Base-by-base conservation (phyloP, 1,284 basidiomycete species). In the Trichosporon coremiiforme region DNA sequence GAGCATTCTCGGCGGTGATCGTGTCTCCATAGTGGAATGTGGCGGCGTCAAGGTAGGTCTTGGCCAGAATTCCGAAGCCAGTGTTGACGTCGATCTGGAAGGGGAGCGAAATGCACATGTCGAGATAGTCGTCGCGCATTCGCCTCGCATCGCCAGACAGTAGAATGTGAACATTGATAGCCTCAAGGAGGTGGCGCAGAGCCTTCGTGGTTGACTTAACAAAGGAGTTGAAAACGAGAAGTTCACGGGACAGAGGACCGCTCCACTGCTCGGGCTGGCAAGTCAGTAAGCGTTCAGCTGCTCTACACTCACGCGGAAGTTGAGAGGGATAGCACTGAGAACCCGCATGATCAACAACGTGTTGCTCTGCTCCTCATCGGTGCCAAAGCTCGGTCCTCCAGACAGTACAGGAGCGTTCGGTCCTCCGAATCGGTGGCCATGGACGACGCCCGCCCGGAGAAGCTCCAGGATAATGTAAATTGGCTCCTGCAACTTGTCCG, bases 401-500 rank as follows among this genome's bases (percentile, higher is more conserved):
- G 92, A 94, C 80, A 95, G 94, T 0, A 90, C 89, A 36, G 90
- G 87, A 0, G 73, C 77, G 29, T 75, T 70, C 2, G 71, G 68
- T n/a, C 89, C 89, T 62, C 92, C 92, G 90, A 94, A 98, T 69
- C 92, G 85, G 77, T 95, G 90, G 0, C 93, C 94, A 80, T 99
- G 95, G 86, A 99, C 91, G 13, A 97, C 95, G 0, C 94, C 94
- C 12, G 95, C 94, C 75, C 96, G 88, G 72, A 98, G 89, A 68
- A 97, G 88, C 85, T 99, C 92, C 83, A 96, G 86, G 84, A 97
- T 91, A 80, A 96, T 84, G 83, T 96, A 96, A 4, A 99, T 86
- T 5, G 97, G 89, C 84, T 99, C 97, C 83, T 99, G 96, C 86
- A 99, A 95, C 84, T 97, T 98, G 86, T 99, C 96, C 82, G 96